Evolutionary conservation across 2,329 filamentous ascomycete genomes (phyloP).

Genomic region (Seiridium unicorne): DNA sequence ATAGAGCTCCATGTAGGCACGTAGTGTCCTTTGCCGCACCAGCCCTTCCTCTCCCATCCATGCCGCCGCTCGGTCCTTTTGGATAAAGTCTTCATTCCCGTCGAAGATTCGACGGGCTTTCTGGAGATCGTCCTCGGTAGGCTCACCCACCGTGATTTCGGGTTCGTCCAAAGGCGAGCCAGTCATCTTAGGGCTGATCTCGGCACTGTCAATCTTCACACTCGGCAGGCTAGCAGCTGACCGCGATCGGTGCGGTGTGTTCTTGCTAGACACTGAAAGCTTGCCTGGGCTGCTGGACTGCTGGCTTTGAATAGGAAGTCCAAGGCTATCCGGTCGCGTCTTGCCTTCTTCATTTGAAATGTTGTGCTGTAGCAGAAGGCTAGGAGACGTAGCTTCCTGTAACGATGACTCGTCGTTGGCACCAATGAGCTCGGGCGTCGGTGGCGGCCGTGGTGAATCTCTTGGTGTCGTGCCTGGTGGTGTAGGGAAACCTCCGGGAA

Average conservation of each 20-base stretch:
- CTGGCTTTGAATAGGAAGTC: slow-evolving; percentile 35
- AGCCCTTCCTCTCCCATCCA: slow-evolving; percentile 80
- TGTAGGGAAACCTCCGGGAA: slow-evolving; percentile 5
- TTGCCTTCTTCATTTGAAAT: slow-evolving; percentile 14
- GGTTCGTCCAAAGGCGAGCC: slow-evolving; percentile 54
- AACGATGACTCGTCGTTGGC: not conserved
- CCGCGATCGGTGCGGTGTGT: slow-evolving; percentile 34
- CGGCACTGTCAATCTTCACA: slow-evolving; percentile 46
- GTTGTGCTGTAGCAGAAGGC: slow-evolving; percentile 19
- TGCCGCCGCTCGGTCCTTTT: slow-evolving; percentile 76
- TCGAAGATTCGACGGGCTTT: slow-evolving; percentile 83
- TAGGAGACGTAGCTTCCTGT: slow-evolving; percentile 12
- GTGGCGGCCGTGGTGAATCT: not conserved
- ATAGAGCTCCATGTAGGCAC: slow-evolving; percentile 89
- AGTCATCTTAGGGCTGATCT: slow-evolving; percentile 34
- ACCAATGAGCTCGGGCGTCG: not conserved
- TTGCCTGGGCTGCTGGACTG: slow-evolving; percentile 28
- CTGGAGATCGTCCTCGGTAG: slow-evolving; percentile 67
- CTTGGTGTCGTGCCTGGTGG: slow-evolving; percentile 2
- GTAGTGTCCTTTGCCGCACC: slow-evolving; percentile 55
- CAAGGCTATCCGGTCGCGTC: slow-evolving; percentile 17
- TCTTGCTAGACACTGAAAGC: slow-evolving; percentile 36
- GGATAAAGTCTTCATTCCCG: slow-evolving; percentile 77
- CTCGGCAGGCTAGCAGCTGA: slow-evolving; percentile 43
- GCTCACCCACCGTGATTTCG: slow-evolving; percentile 55